Conservation (phyloP, 2,329 filamentous ascomycete genomes). For the Fusarium nurragi region DNA sequence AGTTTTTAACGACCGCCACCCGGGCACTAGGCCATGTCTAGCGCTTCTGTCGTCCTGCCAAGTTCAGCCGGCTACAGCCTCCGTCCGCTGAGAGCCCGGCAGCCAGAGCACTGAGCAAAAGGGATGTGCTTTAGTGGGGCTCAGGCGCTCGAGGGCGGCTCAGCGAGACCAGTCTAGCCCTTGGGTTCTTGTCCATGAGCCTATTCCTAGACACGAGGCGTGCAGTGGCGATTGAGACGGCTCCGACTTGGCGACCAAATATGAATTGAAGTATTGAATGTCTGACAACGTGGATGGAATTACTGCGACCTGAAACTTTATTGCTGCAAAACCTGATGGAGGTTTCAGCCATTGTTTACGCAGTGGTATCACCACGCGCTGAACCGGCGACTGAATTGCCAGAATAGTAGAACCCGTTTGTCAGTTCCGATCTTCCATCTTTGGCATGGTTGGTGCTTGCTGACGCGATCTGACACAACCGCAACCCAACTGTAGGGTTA, state of each 20-base stretch:
- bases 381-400: not conserved
- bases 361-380: constrained; percentile 4
- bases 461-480: constrained; percentile 4
- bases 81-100: constrained; percentile 10
- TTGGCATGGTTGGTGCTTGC: constrained; percentile 5
- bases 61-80: constrained; percentile 18
- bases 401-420: not conserved
- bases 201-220: constrained; percentile 22
- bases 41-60: constrained; percentile 30
- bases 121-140: constrained; percentile 25
- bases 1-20: constrained; percentile 38
- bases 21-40: constrained; percentile 26
- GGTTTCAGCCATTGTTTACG: constrained; percentile 32
- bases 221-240: constrained; percentile 12
- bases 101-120: constrained; percentile 11
- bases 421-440: constrained; percentile 17
- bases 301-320: constrained; percentile 18
- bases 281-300: constrained; percentile 21
- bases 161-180: constrained; percentile 29
- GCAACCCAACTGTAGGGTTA: constrained; percentile 8
- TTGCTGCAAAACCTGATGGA: constrained; percentile 21
- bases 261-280: constrained; percentile 17
- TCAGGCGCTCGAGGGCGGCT: constrained; percentile 32
- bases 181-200: constrained; percentile 3
- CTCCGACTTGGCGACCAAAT: constrained; percentile 16